Conservation (phyloP, 192 early-diverging fungal genomes). For the Phycomyces blakesleeanus region DNA sequence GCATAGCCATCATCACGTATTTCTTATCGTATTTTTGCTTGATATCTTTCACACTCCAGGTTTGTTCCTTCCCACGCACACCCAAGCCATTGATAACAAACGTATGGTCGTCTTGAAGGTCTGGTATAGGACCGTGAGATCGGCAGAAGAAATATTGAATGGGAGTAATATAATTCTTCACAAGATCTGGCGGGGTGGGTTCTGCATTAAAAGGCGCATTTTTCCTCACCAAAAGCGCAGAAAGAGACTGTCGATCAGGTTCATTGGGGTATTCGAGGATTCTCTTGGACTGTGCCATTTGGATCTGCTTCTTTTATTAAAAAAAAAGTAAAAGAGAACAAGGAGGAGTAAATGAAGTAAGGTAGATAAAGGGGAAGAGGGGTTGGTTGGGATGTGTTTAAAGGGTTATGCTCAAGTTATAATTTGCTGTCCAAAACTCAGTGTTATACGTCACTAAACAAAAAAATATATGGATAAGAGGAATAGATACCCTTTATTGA, state of each 20-base stretch:
- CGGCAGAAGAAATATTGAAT: slow-evolving; percentile 77
- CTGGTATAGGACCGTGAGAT: slow-evolving; percentile 87
- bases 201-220: slow-evolving; percentile 87
- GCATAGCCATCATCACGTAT: slow-evolving; percentile 51
- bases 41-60: slow-evolving; percentile 49
- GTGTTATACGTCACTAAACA: no score
- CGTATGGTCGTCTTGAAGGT: slow-evolving; percentile 52
- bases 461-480: no score
- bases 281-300: neutral
- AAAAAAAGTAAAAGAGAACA: slow-evolving; percentile 8
- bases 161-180: slow-evolving; percentile 71
- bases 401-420: no score
- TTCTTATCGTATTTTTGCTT: slow-evolving; percentile 44
- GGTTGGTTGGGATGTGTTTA: no score
- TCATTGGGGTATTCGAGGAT: slow-evolving; percentile 63
- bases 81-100: slow-evolving; percentile 55
- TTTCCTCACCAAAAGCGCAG: slow-evolving; percentile 59
- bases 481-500: no score
- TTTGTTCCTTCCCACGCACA: neutral
- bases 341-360: neutral
- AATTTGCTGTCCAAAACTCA: no score
- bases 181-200: slow-evolving; percentile 54
- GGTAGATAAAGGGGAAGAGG: no score
- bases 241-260: slow-evolving; percentile 55
- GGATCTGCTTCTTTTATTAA: slow-evolving; percentile 9